These are phyloP conservation scores for Pulveroboletus sp. DNA, from an alignment of 768 basidiomycete genomes.

Conservation along the genomic window DNA sequence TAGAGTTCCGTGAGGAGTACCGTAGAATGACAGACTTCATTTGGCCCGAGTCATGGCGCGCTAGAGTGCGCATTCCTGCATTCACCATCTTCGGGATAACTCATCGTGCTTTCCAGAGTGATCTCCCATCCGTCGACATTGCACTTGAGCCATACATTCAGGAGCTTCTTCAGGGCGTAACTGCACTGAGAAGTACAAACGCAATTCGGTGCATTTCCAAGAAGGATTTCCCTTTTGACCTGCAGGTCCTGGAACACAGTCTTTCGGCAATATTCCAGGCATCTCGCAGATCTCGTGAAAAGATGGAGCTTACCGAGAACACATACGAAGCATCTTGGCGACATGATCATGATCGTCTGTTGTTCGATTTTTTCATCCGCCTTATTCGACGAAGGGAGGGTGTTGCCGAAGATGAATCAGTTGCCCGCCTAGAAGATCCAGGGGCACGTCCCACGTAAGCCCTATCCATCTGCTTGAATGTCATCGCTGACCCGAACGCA, in stretches of 20 bases:
- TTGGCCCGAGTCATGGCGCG: slow-evolving; percentile 7
- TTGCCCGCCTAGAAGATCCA: slow-evolving; percentile 2
- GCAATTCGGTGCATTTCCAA: not conserved
- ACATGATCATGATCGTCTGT: slow-evolving; percentile 8
- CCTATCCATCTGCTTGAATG: not conserved
- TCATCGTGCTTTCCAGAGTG: not conserved
- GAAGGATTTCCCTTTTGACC: slow-evolving; percentile 3
- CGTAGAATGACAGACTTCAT: slow-evolving; percentile 2
- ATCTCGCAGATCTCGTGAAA: slow-evolving; percentile 8
- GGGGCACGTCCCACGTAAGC: slow-evolving; percentile 3
- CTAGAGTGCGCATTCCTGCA: not conserved
- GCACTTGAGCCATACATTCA: slow-evolving; percentile 7
- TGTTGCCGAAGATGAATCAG: not conserved
- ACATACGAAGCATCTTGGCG: slow-evolving; percentile 2
- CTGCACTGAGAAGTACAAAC: not conserved
- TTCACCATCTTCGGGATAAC: not conserved
- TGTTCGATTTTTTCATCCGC: slow-evolving; percentile 10
- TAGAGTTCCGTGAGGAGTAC: slow-evolving; percentile 2
- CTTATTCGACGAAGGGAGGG: not conserved
- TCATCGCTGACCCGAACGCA: not conserved
- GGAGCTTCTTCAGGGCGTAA: slow-evolving; percentile 1
- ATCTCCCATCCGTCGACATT: slow-evolving; percentile 8
- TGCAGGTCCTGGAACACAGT: slow-evolving; percentile 4
- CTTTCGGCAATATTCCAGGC: slow-evolving; percentile 12
- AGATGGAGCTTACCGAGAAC: not conserved